phyloP scores from a whole-genome alignment of 192 early-diverging fungal species.

The Coemansia sp. region DNA sequence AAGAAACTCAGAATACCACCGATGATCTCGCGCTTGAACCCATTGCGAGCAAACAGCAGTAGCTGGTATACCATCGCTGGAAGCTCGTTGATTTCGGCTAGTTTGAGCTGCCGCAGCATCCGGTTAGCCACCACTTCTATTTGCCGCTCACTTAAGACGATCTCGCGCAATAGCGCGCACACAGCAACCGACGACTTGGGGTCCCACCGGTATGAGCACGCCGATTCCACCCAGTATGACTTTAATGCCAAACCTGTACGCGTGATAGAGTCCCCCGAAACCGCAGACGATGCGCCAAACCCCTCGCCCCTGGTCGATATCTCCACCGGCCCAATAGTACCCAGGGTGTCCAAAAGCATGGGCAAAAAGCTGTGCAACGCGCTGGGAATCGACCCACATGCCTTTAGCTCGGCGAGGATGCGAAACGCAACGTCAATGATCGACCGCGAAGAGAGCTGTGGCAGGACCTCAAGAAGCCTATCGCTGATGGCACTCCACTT shows the following conservation, averaged over 20 bases:
- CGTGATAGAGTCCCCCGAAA: slow-evolving; percentile 6
- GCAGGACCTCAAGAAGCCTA: slow-evolving; percentile 24
- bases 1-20: slow-evolving; percentile 60
- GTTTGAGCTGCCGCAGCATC: slow-evolving; percentile 31
- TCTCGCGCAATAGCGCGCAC: slow-evolving; percentile 37
- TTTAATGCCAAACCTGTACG: slow-evolving; percentile 33
- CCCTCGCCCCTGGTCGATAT: slow-evolving; percentile 8
- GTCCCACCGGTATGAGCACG: slow-evolving; percentile 46
- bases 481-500: slow-evolving; percentile 31
- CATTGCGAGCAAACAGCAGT: slow-evolving; percentile 64
- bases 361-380: slow-evolving; percentile 22
- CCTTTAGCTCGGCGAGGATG: slow-evolving; percentile 42
- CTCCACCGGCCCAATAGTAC: slow-evolving; percentile 37
- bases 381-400: slow-evolving; percentile 24
- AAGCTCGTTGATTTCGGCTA: slow-evolving; percentile 44
- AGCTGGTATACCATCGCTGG: slow-evolving; percentile 71
- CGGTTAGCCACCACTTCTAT: slow-evolving; percentile 20
- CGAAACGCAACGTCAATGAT: slow-evolving; percentile 40
- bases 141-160: slow-evolving; percentile 14
- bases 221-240: slow-evolving; percentile 46
- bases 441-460: slow-evolving; percentile 26
- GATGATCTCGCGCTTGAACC: slow-evolving; percentile 58
- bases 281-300: background rate
- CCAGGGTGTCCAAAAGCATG: slow-evolving; percentile 45
- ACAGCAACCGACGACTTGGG: slow-evolving; percentile 26